Percentiles rank a stretch among this genome's conserved stretches.
Evolutionary conservation across 1,284 basidiomycete genomes (phyloP).

Genomic region (Ganoderma resinaceum): DNA sequence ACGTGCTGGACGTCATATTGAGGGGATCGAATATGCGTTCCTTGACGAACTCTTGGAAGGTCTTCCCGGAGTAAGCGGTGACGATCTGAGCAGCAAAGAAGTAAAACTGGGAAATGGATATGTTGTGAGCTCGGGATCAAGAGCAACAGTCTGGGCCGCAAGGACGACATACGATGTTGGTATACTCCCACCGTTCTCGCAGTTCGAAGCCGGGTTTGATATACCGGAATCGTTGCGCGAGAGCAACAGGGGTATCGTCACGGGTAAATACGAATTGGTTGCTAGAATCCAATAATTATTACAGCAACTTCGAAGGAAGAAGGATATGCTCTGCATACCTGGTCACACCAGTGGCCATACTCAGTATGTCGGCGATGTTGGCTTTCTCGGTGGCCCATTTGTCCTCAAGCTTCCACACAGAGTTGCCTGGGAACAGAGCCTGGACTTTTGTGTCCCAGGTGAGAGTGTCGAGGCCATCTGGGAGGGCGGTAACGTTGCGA

Average conservation of each 20-base stretch:
- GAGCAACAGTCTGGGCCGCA: background rate
- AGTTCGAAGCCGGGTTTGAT: constrained; percentile 3
- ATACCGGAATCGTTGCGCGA: constrained; percentile 9
- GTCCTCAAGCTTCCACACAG: constrained; percentile 40
- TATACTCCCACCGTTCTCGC: constrained; percentile 7
- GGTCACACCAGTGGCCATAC: constrained; percentile 10
- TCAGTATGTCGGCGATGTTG: constrained; percentile 38
- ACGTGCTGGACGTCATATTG: constrained; percentile 8
- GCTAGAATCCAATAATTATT: background rate
- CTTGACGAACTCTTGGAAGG: constrained; percentile 9
- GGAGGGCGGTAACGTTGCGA: constrained; percentile 44
- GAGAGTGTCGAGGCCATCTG: constrained; percentile 37
- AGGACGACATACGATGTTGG: background rate
- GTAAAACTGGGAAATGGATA: constrained; percentile 8
- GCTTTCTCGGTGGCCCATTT: constrained; percentile 42
- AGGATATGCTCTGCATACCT: background rate
- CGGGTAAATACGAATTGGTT: constrained; percentile 5
- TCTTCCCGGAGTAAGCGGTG: constrained; percentile 8
- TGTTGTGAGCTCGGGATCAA: background rate
- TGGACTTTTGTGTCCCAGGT: constrained; percentile 43
- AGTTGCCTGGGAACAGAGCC: constrained; percentile 43
- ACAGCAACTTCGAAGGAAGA: background rate
- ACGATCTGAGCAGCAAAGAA: constrained; percentile 9
- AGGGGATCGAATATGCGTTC: constrained; percentile 15
- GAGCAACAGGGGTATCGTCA: background rate